These are phyloP conservation scores for Triticum dicoccoides DNA, from an alignment of 176 grass and related monocot genomes.

Conservation along the genomic window DNA sequence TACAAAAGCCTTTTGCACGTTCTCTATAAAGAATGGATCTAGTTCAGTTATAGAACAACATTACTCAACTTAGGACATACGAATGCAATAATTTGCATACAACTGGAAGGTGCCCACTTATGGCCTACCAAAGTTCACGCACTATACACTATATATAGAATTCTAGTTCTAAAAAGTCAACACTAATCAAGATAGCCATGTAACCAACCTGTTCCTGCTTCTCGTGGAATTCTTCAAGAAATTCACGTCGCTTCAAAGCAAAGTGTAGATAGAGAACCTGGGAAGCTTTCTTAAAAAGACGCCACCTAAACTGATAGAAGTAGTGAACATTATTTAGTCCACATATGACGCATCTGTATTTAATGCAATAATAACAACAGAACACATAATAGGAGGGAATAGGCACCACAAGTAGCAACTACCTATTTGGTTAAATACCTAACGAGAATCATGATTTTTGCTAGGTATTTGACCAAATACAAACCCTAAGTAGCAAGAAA, in stretches of 20 bases:
- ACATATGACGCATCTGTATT: slow-evolving; percentile 8
- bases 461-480: no score
- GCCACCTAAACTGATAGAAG: slow-evolving; percentile 95
- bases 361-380: slow-evolving; percentile 18
- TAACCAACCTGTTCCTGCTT: slow-evolving; percentile 94
- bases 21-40: background rate
- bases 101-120: no score
- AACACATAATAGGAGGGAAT: background rate
- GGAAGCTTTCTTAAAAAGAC: slow-evolving; percentile 92
- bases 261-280: slow-evolving; percentile 96
- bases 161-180: background rate
- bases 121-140: no score
- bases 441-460: no score
- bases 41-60: slow-evolving; percentile 3
- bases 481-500: background rate
- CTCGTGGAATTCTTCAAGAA: slow-evolving; percentile 97
- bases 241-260: slow-evolving; percentile 80
- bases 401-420: slow-evolving; percentile 4
- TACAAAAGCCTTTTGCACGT: background rate
- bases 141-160: background rate
- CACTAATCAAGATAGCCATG: background rate
- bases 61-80: background rate
- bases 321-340: slow-evolving; percentile 49
- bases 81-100: background rate
- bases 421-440: no score